Conservation (phyloP, 106 monocot species). For the Narthecium ossifragum region DNA sequence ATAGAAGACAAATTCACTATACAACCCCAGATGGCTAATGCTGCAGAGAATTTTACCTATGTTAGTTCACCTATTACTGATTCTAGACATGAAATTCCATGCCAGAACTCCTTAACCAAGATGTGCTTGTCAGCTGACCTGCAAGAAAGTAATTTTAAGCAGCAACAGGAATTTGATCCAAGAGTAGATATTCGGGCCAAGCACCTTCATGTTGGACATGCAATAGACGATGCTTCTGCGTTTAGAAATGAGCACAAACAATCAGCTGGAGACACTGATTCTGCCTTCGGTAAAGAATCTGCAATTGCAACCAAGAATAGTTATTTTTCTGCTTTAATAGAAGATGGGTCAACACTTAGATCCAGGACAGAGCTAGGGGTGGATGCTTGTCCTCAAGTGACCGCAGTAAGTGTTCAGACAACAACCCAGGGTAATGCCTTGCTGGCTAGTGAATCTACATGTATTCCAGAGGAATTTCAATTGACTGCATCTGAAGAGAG, state of each 20-base stretch:
- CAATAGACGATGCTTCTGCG: neutral
- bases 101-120: neutral
- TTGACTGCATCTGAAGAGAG: neutral
- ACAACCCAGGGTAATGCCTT: neutral
- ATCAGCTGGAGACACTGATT: conserved; percentile 1
- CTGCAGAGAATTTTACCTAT: neutral
- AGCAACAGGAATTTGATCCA: conserved; percentile 1
- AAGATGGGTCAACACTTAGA: conserved; percentile 5
- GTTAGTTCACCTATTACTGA: neutral
- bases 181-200: neutral
- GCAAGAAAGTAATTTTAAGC: conserved; percentile 12
- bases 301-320: neutral
- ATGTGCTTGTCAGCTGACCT: neutral
- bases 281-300: neutral
- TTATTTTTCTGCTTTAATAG: conserved; percentile 4
- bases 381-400: neutral
- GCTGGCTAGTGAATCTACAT: neutral
- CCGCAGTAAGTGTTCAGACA: conserved; percentile 2
- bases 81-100: neutral
- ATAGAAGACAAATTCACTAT: neutral
- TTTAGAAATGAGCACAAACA: neutral
- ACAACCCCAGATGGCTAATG: neutral
- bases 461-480: conserved; percentile 1
- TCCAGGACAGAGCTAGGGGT: conserved; percentile 2
- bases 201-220: conserved; percentile 3